Evolutionary conservation across 345 rosid genomes (phyloP).

Genomic region (Anastatica hierochuntica): DNA sequence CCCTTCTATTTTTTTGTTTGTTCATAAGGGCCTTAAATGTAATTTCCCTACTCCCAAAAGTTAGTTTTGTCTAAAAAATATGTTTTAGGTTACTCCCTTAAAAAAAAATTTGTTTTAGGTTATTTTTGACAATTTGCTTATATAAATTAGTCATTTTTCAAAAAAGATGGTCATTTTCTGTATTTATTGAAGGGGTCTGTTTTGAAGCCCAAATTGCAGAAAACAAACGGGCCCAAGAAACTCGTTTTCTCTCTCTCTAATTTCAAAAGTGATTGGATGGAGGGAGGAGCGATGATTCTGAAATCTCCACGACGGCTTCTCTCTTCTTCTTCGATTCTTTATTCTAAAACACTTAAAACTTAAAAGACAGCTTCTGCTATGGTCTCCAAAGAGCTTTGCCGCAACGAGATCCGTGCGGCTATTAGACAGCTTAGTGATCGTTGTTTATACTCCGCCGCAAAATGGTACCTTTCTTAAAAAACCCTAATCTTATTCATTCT

Average conservation of each 20-base stretch:
- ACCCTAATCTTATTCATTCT: constrained; percentile 29
- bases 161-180: background rate
- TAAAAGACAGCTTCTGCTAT: constrained; percentile 24
- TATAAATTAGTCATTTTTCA: background rate
- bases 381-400: constrained; percentile 77
- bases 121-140: too few species aligned
- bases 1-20: too few species aligned
- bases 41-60: too few species aligned
- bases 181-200: background rate
- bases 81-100: too few species aligned
- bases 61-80: too few species aligned
- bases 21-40: too few species aligned
- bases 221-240: background rate
- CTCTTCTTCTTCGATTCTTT: constrained; percentile 6
- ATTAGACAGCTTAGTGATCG: constrained; percentile 79
- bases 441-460: constrained; percentile 78
- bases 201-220: background rate
- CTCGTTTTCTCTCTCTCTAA: background rate
- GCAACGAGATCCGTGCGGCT: constrained; percentile 71
- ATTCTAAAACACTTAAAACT: background rate
- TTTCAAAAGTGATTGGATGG: constrained; percentile 17
- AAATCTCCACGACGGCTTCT: constrained; percentile 11
- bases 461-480: constrained; percentile 58
- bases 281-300: constrained; percentile 11
- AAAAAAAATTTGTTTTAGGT: too few species aligned